These are phyloP conservation scores for Hyaloscypha finlandica DNA, from an alignment of 495 filamentous ascomycete genomes.

Conservation along the genomic window DNA sequence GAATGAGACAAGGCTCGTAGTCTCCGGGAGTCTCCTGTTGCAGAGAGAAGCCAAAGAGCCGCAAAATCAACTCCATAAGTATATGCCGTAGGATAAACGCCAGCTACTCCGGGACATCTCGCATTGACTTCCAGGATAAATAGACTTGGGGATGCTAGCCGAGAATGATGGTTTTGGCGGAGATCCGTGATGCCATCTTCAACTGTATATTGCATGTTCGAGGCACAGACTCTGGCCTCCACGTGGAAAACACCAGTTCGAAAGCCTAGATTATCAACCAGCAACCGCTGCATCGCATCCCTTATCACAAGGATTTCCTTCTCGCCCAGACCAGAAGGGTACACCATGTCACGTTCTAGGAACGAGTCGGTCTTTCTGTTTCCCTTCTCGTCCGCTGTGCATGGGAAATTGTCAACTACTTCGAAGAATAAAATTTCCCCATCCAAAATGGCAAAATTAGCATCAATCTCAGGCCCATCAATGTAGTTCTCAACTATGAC, in stretches of 20 bases:
- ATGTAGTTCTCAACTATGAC: conserved; percentile 34
- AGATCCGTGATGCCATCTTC: conserved; percentile 24
- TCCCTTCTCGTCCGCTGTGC: conserved; percentile 29
- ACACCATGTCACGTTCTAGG: conserved; percentile 17
- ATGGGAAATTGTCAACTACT: conserved; percentile 39
- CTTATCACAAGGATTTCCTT: conserved; percentile 5
- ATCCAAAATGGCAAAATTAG: conserved; percentile 37
- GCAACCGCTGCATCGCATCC: not conserved
- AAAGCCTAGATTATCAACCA: conserved; percentile 29
- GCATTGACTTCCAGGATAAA: conserved; percentile 7
- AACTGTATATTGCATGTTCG: conserved; percentile 31
- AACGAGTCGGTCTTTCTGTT: conserved; percentile 4
- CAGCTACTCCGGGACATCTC: conserved; percentile 6
- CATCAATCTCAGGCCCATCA: conserved; percentile 42
- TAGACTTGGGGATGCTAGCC: not conserved
- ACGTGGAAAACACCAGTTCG: conserved; percentile 35
- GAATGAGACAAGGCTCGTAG: not conserved
- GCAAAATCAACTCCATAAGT: conserved; percentile 4
- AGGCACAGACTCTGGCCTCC: conserved; percentile 37
- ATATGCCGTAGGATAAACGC: not conserved
- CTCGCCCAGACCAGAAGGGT: not conserved
- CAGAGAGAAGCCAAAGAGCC: not conserved
- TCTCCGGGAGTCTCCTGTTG: not conserved
- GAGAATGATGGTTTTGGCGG: not conserved
- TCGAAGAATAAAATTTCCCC: conserved; percentile 42